Evolutionary conservation across 371 early-diverging fungal species (phyloP).

Genomic region (Batrachochytrium dendrobatidis): DNA sequence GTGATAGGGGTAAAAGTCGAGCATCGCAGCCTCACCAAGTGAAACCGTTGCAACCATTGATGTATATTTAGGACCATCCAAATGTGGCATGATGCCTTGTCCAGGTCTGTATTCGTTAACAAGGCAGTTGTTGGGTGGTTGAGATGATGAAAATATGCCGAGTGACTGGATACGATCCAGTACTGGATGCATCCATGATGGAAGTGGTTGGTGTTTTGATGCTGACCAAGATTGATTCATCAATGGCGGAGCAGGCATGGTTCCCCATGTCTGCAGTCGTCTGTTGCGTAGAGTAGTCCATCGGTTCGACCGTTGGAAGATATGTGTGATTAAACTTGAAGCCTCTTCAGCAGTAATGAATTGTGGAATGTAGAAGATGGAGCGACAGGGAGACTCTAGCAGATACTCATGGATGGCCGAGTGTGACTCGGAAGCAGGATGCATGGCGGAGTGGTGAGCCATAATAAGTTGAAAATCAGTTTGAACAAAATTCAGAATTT

Average conservation of each 20-base stretch:
- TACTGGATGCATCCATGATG: constrained; percentile 34
- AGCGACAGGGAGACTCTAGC: no score
- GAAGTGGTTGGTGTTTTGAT: constrained; percentile 26
- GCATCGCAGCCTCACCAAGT: constrained; percentile 38
- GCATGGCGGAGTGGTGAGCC: no score
- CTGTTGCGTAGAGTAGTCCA: constrained; percentile 39
- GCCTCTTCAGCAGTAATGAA: constrained; percentile 19
- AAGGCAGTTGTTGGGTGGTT: constrained; percentile 45
- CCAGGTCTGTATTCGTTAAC: constrained; percentile 52
- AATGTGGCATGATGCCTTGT: constrained; percentile 60
- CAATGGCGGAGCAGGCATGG: neutral
- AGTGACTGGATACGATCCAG: constrained; percentile 18
- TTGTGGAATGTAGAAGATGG: constrained; percentile 22
- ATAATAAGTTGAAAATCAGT: no score
- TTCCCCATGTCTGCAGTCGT: constrained; percentile 26
- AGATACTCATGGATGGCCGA: no score
- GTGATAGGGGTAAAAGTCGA: constrained; percentile 36
- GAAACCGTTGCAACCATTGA: constrained; percentile 53
- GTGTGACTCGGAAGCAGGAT: no score
- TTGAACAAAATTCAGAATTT: no score
- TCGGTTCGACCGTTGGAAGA: constrained; percentile 42
- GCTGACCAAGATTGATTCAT: neutral
- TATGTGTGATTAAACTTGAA: constrained; percentile 20
- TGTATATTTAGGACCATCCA: constrained; percentile 51
- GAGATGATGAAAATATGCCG: constrained; percentile 16